Percentiles rank a stretch among this genome's conserved stretches.
These are phyloP conservation scores for Eimeria praecox DNA, from an alignment of 169 alveolate species.

Conservation along the genomic window DNA sequence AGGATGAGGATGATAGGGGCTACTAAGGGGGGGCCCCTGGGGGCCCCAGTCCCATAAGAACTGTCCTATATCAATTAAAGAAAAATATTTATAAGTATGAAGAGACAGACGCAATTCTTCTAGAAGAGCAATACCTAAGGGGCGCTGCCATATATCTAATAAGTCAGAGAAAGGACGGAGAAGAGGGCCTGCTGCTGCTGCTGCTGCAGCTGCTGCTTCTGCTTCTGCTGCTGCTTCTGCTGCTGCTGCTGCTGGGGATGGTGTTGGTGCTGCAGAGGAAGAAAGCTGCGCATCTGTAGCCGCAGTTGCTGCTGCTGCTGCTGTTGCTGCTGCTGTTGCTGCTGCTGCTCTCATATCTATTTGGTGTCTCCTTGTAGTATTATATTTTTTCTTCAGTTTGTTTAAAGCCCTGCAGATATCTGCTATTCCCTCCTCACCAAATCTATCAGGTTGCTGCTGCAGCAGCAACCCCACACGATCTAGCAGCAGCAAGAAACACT, in stretches of 20 bases:
- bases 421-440: constrained; percentile 10
- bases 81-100: background rate
- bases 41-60: constrained; percentile 48
- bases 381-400: background rate
- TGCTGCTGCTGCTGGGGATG: constrained; percentile 19
- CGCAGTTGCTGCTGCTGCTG: constrained; percentile 10
- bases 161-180: background rate
- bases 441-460: constrained; percentile 14
- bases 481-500: background rate
- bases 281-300: background rate
- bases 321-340: constrained; percentile 35
- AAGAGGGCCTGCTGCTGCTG: background rate
- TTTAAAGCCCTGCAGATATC: background rate
- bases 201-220: background rate
- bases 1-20: constrained; percentile 16
- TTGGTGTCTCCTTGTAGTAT: background rate
- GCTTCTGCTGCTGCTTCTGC: constrained; percentile 14
- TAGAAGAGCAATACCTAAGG: constrained; percentile 12
- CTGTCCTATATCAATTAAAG: constrained; percentile 5
- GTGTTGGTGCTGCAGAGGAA: constrained; percentile 6
- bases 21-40: background rate
- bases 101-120: background rate
- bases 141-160: background rate
- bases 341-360: background rate
- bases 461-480: constrained; percentile 16